Base-by-base conservation (phyloP, 495 filamentous ascomycete genomes). In the Sordaria brevicollis region DNA sequence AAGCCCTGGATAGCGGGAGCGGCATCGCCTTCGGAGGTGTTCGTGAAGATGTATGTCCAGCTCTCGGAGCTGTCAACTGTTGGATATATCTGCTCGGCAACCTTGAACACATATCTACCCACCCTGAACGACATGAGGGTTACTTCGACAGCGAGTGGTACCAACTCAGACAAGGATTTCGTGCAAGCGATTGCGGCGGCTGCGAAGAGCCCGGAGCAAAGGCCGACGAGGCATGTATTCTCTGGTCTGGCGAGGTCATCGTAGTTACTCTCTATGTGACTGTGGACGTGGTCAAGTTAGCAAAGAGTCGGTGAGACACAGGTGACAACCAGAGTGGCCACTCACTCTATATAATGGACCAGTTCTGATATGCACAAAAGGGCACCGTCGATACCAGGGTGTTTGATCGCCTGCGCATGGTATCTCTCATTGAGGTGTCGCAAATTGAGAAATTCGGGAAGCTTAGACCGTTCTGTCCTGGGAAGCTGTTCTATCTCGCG, bases 291-390 rank as follows among this genome's bases (percentile, higher is more conserved):
- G 71, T 77, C 67, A 81, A 71, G 77, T 71, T 31, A 67, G 43
- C 65, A 34, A 25, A 39, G 25, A 57, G 41, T 17, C 65, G n/a
- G 13, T 38, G 62, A 65, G 49, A 68, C 35, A 68, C 49, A 33
- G 19, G 34, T n/a, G 39, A 21, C 29, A n/a, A 54, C 31, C 2
- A 35, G 31, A 34, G 15, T 13, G n/a, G 11, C 57, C 21, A 80
- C 88, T 85, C 83, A 93, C 90, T 91, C 87, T 70, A 94, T 90
- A 72, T 92, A 93, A 72, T 90, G 88, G 62, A 86, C 89, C 31
- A 94, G 74, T 75, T 95, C 91, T 35, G 90, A 85, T 57, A 91
- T 87, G 62, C 87, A 89, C 37, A 91, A 82, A 70, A 93, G 80
- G 8, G 88, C 88, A 72, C 88, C 91, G 74, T 93, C 83, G 78